Conservation (phyloP, 2,329 filamentous ascomycete species). For the Cordyceps militaris region DNA sequence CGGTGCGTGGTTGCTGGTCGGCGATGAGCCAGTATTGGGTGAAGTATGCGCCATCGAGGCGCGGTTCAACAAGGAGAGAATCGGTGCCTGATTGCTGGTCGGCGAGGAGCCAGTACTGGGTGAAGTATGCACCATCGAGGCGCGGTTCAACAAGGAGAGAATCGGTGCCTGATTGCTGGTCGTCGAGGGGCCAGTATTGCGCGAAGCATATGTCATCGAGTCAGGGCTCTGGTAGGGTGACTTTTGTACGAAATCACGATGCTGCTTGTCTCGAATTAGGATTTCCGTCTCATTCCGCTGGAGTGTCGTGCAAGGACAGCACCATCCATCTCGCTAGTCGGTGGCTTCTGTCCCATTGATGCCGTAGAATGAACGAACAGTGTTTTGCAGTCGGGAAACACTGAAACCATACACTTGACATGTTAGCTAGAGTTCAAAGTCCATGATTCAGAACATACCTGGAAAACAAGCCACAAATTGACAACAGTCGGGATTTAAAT, state of each 20-base stretch:
- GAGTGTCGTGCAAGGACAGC: conserved; percentile 23
- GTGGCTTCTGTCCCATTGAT: conserved; percentile 21
- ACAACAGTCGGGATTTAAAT: conserved; percentile 20
- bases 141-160: no score
- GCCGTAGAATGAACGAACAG: conserved; percentile 26
- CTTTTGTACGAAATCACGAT: conserved; percentile 5
- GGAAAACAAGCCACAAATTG: conserved; percentile 21
- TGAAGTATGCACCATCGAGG: no score
- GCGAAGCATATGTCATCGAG: background rate
- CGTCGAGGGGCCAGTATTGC: background rate
- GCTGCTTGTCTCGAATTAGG: conserved; percentile 21
- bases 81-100: no score
- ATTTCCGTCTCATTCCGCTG: conserved; percentile 28
- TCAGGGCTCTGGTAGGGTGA: background rate
- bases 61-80: no score
- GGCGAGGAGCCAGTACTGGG: no score
- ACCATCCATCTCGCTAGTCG: conserved; percentile 24
- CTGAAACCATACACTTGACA: conserved; percentile 25
- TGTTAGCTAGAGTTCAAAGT: background rate
- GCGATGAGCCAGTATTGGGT: no score
- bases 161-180: background rate
- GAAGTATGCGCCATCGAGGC: no score
- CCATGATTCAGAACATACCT: conserved; percentile 17
- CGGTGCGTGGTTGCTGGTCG: no score
- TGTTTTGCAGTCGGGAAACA: conserved; percentile 23